Evolutionary conservation across 306 rosid species (phyloP), one percentile per base, ranked within the genome.

Genomic region (Begonia fuchsioides): DNA sequence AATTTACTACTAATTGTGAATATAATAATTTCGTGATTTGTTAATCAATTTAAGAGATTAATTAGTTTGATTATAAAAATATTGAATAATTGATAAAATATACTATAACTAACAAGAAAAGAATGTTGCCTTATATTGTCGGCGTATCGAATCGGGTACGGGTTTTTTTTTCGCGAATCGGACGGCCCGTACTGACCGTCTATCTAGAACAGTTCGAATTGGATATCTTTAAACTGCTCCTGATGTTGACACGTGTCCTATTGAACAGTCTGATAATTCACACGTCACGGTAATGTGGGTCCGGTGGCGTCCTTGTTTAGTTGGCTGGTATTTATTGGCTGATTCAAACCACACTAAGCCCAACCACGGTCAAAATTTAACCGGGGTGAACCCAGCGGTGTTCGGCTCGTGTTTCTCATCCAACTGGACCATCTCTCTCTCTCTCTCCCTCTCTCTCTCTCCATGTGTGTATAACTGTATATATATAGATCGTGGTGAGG

Each of bases 111-210:
- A n/a, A n/a, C n/a, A n/a, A n/a, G n/a, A n/a, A n/a, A n/a, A n/a
- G 52, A 68, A 61, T 74, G 16, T 47, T 79, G 72, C 81, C 81
- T 77, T 59, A 77, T n/a, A 72, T 65, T 80, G 90, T 84, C 74
- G 82, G 87, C 61, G 76, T 20, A 16, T 52, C 46, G 51, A 54
- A 19, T 52, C 46, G 49, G 51, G 17, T 56, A 17, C 43, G 15
- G 15, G 39, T 39, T 16, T 13, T 16, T 32, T 39, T 16, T 50
- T 9, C 1, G 43, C 12, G 43, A 64, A 50, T 61, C 41, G 43
- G 59, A 45, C 54, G 70, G 46, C 13, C 46, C 54, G 54, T 43
- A 38, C 58, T 54, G 3, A 56, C 44, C 35, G 15, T 48, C 49
- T 32, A 39, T 35, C 47, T 6, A 19, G 32, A 50, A 43, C 55